Conservation (phyloP, 176 grass and related monocot genomes). For the Hordeum marinum region DNA sequence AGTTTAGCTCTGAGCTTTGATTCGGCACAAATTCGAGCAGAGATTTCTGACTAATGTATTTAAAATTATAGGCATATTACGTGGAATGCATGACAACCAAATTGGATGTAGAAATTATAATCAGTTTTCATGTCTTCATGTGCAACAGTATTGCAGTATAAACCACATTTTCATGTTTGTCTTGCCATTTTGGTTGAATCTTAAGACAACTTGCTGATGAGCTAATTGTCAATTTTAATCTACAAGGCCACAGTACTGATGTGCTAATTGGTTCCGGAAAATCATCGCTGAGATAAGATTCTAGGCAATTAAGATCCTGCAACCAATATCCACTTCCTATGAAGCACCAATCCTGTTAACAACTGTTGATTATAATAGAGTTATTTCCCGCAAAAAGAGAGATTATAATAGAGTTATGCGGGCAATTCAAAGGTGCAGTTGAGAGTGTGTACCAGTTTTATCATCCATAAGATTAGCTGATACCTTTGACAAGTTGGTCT, state of each 20-base stretch:
- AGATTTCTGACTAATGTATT: neutral
- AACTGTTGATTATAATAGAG: neutral
- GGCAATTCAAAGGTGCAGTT: neutral
- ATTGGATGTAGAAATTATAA: neutral
- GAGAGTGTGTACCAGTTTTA: neutral
- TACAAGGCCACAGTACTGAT: neutral
- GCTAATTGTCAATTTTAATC: neutral
- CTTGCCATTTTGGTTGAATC: neutral
- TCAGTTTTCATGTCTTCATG: neutral
- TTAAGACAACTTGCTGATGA: neutral
- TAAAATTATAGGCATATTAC: neutral
- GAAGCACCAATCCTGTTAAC: neutral
- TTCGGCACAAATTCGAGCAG: neutral
- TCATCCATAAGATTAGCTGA: neutral
- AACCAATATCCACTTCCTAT: neutral
- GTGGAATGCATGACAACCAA: neutral
- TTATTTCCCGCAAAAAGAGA: neutral
- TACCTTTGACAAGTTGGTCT: neutral
- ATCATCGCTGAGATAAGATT: neutral
- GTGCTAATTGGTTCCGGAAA: neutral
- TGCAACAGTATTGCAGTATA: neutral
- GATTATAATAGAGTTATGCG: neutral
- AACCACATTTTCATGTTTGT: neutral
- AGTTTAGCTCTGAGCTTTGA: neutral
- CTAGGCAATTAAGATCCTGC: neutral